Conservation (phyloP, 305 asterid genomes). For the Solanum aculeatissimum region DNA sequence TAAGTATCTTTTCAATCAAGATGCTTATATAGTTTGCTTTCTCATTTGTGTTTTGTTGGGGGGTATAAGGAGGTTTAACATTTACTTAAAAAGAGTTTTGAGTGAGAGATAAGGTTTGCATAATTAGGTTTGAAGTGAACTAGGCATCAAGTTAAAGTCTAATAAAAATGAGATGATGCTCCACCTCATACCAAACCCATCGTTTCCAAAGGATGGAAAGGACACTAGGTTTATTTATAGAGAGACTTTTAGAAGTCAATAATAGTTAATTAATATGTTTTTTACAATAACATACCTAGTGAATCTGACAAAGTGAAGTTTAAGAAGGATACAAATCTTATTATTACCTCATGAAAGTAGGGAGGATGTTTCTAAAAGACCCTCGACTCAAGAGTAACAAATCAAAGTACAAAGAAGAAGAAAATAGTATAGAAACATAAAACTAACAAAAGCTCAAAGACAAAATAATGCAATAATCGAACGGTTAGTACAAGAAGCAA, state of each 20-base stretch:
- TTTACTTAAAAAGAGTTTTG: neutral
- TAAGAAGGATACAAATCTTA: no score
- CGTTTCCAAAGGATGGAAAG: neutral
- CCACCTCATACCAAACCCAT: neutral
- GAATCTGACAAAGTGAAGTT: no score
- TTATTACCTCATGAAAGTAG: no score
- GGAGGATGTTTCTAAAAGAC: no score
- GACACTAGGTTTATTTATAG: neutral
- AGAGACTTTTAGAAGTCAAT: neutral
- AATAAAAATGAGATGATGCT: neutral
- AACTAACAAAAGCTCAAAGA: no score
- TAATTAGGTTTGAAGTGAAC: conserved; percentile 31
- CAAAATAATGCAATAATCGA: no score
- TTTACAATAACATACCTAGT: no score
- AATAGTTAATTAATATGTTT: neutral
- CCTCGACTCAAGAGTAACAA: no score
- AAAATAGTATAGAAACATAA: no score
- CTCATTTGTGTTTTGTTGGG: neutral
- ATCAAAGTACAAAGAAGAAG: no score
- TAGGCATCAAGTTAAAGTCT: conserved; percentile 13
- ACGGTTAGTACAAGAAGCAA: no score
- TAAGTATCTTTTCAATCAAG: neutral
- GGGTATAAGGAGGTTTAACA: neutral
- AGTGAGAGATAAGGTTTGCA: conserved; percentile 30
- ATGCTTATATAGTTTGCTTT: neutral